Base-by-base conservation (phyloP, 768 basidiomycete genomes). In the Rhizopogon vesiculosus region DNA sequence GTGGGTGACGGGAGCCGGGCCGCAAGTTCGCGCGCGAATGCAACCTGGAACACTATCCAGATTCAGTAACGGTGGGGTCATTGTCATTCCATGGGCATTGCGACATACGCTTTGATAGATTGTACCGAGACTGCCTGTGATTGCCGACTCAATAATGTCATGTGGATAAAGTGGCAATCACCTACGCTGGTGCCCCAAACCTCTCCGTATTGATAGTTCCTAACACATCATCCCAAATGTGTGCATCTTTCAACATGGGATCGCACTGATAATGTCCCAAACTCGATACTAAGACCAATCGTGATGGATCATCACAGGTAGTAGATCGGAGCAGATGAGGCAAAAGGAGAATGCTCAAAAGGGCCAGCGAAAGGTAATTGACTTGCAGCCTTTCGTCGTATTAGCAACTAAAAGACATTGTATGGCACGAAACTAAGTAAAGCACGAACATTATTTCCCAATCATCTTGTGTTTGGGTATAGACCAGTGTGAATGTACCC, bases 361-460 rank as follows among this genome's bases (percentile, higher is more conserved):
- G 25, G 25, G 25, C 25, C 25, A 25, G 3, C 31, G 70, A 66
- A 15, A 75, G 61, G 45, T 68, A 68, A 45, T 74, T 72, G 15
- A 72, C 67, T 56, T 75, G 71, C 0, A 75, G 38, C 44, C 73
- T 74, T 31, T 33, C 7, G 12, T 25, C 42, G 51, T 33, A n/a
- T 42, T 18, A 58, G 41, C 25, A n/a, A 7, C 18, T 51, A 7
- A 19, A 18, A 16, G 22, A n/a, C 3, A 29, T 40, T 22, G 2
- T 22, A 22, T 22, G 22, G 22, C 12, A 13, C 13, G 8, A 3
- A 10, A 31, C 7, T n/a, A 22, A 43, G 56, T 55, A 41, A 16
- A n/a, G 38, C 15, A 62, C 66, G 28, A 55, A 80, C 81, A 60
- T 67, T 31, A 62, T 28, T 59, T 83, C 81, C 77, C 76, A 82